Percentiles rank a stretch among this genome's conserved stretches.
Conservation (phyloP, 352 stramenopile genomes). For the Phytophthora syringae region DNA sequence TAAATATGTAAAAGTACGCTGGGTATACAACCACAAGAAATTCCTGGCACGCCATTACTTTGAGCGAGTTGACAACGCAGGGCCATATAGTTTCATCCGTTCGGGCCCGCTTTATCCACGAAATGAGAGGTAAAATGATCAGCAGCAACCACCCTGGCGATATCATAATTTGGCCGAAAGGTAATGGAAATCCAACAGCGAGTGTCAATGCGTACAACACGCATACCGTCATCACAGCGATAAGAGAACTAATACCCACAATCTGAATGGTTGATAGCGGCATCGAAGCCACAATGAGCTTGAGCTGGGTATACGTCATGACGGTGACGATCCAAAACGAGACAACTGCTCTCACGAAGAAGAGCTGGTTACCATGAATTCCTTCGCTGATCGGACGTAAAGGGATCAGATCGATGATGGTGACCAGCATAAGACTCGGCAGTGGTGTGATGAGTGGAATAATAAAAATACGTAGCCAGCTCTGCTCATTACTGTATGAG, state of each 20-base stretch:
- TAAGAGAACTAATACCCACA: conserved; percentile 1
- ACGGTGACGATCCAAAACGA: conserved; percentile 19
- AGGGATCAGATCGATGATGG: not conserved
- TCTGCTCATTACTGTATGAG: not conserved
- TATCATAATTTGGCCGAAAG: conserved; percentile 37
- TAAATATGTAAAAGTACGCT: conserved; percentile 35
- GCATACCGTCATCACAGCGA: not conserved
- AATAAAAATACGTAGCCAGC: not conserved
- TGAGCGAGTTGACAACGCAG: conserved; percentile 15
- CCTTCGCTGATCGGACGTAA: conserved; percentile 1
- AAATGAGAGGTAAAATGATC: conserved; percentile 9
- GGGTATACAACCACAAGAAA: conserved; percentile 35
- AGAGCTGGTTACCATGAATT: conserved; percentile 8
- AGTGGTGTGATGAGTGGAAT: not conserved
- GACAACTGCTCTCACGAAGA: conserved; percentile 18
- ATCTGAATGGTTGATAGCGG: conserved; percentile 9
- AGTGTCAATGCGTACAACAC: conserved; percentile 16
- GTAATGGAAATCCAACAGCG: conserved; percentile 38
- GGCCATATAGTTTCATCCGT: conserved; percentile 2
- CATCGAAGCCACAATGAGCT: conserved; percentile 15
- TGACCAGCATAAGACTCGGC: not conserved
- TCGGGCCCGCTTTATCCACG: conserved; percentile 7
- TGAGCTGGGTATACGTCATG: conserved; percentile 24
- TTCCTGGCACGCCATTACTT: conserved; percentile 23
- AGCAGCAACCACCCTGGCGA: conserved; percentile 18